Conservation (phyloP, 352 stramenopile species). For the Globisporangium abappressorium region DNA sequence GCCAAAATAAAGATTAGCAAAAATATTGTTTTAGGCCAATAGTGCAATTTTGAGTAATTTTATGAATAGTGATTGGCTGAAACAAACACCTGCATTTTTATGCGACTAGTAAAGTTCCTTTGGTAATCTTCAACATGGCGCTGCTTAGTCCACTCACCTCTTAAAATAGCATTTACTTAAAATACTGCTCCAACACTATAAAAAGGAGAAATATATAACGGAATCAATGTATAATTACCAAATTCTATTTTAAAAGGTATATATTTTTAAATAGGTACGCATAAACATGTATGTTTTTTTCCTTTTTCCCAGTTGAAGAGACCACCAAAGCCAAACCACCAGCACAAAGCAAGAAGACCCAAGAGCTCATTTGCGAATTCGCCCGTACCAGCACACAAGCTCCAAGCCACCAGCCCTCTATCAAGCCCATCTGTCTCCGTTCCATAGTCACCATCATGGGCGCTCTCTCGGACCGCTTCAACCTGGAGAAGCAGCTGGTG, state of each 20-base stretch:
- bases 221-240: neutral
- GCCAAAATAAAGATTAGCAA: neutral
- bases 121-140: slow-evolving; percentile 3
- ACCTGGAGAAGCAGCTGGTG: slow-evolving; percentile 77
- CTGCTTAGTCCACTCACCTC: neutral
- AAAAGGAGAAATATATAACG: neutral
- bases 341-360: neutral
- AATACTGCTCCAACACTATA: neutral
- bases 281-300: neutral
- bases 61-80: slow-evolving; percentile 1
- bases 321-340: neutral
- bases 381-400: neutral
- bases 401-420: neutral
- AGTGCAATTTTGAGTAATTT: neutral
- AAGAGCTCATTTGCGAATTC: slow-evolving; percentile 7
- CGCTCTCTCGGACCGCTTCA: slow-evolving; percentile 50
- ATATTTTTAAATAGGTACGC: neutral
- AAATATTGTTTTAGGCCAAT: neutral
- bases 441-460: slow-evolving; percentile 3
- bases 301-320: neutral
- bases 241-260: neutral
- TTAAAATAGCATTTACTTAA: neutral
- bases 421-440: too few relatives aligned
- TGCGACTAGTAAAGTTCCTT: neutral
- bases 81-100: neutral